Conservation (phyloP, 73 alveolate genomes). For the Symbiodinium pilosum region DNA sequence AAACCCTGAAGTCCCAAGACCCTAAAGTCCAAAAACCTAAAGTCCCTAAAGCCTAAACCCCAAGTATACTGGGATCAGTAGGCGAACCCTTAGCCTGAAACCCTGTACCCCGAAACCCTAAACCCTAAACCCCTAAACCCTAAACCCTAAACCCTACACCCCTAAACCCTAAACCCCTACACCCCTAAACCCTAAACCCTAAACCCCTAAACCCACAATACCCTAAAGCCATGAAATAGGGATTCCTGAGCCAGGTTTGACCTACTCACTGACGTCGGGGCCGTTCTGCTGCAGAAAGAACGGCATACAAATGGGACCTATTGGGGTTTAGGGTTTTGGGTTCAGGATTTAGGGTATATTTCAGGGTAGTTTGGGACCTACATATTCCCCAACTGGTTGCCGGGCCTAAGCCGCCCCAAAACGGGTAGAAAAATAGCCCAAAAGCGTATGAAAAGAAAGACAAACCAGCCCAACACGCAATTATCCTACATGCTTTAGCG, state of each 20-base stretch:
- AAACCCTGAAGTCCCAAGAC: not conserved
- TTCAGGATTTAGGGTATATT: not conserved
- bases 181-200: not conserved
- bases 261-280: conserved; percentile 86
- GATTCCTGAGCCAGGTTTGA: conserved; percentile 42
- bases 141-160: not conserved
- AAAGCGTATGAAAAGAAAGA: too few relatives aligned
- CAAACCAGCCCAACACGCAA: too few relatives aligned
- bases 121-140: not conserved
- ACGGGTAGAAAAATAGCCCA: too few relatives aligned
- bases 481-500: too few relatives aligned
- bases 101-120: not conserved
- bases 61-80: too few relatives aligned
- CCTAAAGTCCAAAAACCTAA: not conserved
- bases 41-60: not conserved
- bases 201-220: not conserved
- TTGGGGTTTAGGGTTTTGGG: not conserved
- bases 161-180: not conserved
- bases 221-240: too few relatives aligned
- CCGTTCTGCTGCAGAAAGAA: not conserved
- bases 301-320: too few relatives aligned
- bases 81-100: not conserved
- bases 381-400: too few relatives aligned
- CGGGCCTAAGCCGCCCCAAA: too few relatives aligned
- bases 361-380: too few relatives aligned